These are phyloP conservation scores for Citrus medica DNA, from an alignment of 345 rosid species.

Conservation along the genomic window DNA sequence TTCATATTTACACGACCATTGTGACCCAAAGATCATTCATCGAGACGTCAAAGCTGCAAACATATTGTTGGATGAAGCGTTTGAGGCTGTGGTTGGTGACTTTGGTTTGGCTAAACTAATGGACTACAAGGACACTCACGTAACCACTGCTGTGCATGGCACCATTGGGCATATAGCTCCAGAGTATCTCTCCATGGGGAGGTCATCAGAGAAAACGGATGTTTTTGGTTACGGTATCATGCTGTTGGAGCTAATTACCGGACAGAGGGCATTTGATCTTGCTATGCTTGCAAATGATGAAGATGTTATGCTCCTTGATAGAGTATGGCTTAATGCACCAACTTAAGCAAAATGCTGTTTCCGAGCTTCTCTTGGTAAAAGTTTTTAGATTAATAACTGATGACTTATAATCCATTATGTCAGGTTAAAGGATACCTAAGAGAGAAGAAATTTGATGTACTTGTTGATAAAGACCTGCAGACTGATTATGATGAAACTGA, in stretches of 20 bases:
- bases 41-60: too few relatives aligned
- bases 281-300: constrained; percentile 18
- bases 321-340: not conserved
- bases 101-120: too few relatives aligned
- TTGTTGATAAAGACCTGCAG: constrained; percentile 13
- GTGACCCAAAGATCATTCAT: too few relatives aligned
- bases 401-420: not conserved
- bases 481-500: constrained; percentile 8
- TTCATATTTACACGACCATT: constrained; percentile 25
- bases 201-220: constrained; percentile 23
- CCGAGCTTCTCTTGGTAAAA: too few relatives aligned
- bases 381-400: not conserved
- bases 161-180: too few relatives aligned
- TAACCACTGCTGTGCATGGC: too few relatives aligned
- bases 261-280: constrained; percentile 23
- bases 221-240: constrained; percentile 27
- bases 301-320: constrained; percentile 25
- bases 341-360: not conserved
- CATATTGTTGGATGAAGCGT: too few relatives aligned
- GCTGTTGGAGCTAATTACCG: constrained; percentile 24
- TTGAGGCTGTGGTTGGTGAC: too few relatives aligned
- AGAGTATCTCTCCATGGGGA: too few relatives aligned
- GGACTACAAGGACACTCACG: too few relatives aligned
- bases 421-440: constrained; percentile 11
- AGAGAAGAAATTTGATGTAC: constrained; percentile 5